Evolutionary conservation across 164 flowering plant species (phyloP).

Genomic region (Dillenia suffruticosa): DNA sequence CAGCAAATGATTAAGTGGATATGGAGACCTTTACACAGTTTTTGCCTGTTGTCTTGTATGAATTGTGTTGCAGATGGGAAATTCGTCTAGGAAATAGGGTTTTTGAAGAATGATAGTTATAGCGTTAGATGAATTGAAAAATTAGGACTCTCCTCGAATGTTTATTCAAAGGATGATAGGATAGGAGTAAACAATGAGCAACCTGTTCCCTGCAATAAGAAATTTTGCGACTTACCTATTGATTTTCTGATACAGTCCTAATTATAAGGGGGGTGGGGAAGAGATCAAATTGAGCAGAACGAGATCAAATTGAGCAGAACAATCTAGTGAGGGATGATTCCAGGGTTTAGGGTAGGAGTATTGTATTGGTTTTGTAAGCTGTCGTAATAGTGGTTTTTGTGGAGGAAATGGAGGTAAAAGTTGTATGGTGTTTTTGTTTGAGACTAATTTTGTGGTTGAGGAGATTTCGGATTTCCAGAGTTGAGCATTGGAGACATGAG

Average conservation of each 20-base stretch:
- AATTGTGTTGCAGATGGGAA: no score
- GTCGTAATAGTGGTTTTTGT: conserved; percentile 2
- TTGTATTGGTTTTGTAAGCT: not conserved
- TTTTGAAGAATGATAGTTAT: no score
- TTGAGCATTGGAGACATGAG: conserved; percentile 58
- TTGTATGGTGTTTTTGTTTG: conserved; percentile 5
- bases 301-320: conserved; percentile 21
- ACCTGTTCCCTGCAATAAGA: not conserved
- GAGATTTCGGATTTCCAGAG: conserved; percentile 52
- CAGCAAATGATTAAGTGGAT: no score
- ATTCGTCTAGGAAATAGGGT: no score
- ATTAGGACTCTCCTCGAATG: no score
- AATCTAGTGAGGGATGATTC: conserved; percentile 74
- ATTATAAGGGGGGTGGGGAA: not conserved
- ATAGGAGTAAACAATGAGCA: no score
- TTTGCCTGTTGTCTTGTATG: no score
- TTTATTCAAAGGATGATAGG: no score
- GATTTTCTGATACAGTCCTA: not conserved
- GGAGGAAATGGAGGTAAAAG: not conserved
- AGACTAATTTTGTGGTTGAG: conserved; percentile 44
- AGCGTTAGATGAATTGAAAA: no score
- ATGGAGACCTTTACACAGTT: no score
- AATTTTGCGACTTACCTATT: not conserved
- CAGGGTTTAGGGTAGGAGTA: conserved; percentile 23
- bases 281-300: conserved; percentile 21